Evolutionary conservation across 2,329 filamentous ascomycete species (phyloP).

Genomic region (Boeremia exigua): DNA sequence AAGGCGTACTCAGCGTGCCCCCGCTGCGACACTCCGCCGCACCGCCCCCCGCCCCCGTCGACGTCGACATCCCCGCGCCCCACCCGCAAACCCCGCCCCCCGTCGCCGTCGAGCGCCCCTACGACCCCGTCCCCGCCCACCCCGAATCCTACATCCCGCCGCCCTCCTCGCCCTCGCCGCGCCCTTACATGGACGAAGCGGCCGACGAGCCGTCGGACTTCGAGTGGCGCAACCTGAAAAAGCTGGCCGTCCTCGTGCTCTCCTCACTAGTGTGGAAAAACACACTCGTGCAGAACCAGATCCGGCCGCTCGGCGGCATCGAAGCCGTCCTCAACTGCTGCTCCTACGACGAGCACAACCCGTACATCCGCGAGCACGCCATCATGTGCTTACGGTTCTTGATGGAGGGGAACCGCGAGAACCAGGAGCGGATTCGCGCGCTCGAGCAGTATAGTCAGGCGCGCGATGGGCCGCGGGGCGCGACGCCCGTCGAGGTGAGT

Average conservation of each 20-base stretch:
- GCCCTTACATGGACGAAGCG: slow-evolving; percentile 55
- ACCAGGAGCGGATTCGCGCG: slow-evolving; percentile 73
- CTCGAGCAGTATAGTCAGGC: slow-evolving; percentile 52
- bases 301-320: slow-evolving; percentile 83
- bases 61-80: slow-evolving; percentile 21
- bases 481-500: slow-evolving; percentile 16
- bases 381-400: slow-evolving; percentile 61
- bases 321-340: slow-evolving; percentile 89
- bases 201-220: slow-evolving; percentile 69
- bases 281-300: slow-evolving; percentile 83
- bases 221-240: slow-evolving; percentile 85
- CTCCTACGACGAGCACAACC: slow-evolving; percentile 89
- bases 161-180: slow-evolving; percentile 43
- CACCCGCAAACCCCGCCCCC: slow-evolving; percentile 34
- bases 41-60: slow-evolving; percentile 37
- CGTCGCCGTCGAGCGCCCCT: slow-evolving; percentile 68
- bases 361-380: slow-evolving; percentile 85
- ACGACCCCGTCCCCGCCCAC: slow-evolving; percentile 58
- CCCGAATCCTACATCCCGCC: slow-evolving; percentile 52
- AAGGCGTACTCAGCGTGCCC: slow-evolving; percentile 63
- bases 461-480: slow-evolving; percentile 16
- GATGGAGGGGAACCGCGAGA: slow-evolving; percentile 75
- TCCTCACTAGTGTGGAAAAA: slow-evolving; percentile 89
- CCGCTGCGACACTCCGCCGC: slow-evolving; percentile 54
- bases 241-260: slow-evolving; percentile 87